Base-by-base conservation (phyloP, 768 basidiomycete species). In the Russula sp. region DNA sequence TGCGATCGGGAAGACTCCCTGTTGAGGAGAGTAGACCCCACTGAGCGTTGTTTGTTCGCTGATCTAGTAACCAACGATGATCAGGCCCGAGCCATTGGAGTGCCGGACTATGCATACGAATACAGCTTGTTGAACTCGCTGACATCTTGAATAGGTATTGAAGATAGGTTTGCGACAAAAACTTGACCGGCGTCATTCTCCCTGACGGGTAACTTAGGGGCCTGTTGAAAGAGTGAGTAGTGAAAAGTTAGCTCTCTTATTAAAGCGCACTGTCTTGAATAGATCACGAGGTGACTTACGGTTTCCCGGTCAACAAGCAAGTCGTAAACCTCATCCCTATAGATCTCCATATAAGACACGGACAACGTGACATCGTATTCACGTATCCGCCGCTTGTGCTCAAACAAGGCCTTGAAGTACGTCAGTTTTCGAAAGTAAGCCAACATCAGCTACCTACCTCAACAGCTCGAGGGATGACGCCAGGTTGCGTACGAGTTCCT, bases 241-340 rank as follows among this genome's bases (percentile, higher is more conserved):
- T 22, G 48, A 38, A 1, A 18, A 50, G 20, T 38, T 25, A 58
- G 34, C 32, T 45, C 14, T 45, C 52, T 14, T 18, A 18, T 13
- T 9, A 25, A n/a, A 34, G 13, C 25, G 16, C 20, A 55, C 20
- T 25, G 3, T 16, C 18, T 29, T 6, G 14, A 54, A 38, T n/a
- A 14, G 4, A 20, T 16, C 36, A 34, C 1, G 29, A 20, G 18
- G 32, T 9, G 34, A 77, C 83, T 22, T 68, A 87, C 87, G 58
- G 78, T 83, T 60, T 87, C 87, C 55, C 87, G 77, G 55, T 81
- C 77, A 1, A 89, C 89, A 3, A 95, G 79, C 29, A 96, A 79
- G 70, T 94, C 93, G 68, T 90, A 94, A 3, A 89, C 87, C 64
- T 95, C 93, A 69, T 95, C 92, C 69, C 90, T 90, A 74, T 93